Base-by-base conservation (phyloP, 192 early-diverging fungal genomes). In the Umbelopsis vinacea region DNA sequence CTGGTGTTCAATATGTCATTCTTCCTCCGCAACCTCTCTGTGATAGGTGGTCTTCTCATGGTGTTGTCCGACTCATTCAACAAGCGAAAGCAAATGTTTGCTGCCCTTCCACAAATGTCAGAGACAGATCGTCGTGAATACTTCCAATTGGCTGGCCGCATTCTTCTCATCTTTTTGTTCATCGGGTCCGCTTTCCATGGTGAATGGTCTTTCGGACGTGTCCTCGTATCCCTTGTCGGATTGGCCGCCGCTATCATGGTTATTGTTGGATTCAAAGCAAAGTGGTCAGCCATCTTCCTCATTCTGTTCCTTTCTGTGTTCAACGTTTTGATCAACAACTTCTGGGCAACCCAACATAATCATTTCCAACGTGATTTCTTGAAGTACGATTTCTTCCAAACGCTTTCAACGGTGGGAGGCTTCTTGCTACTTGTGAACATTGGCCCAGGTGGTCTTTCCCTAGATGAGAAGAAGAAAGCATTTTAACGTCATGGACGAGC, bases 331-430 rank as follows among this genome's bases (percentile, higher is more conserved):
- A 87, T 98, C 63, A 98, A 99, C 83, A 98, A 98, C 87, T 99
- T 93, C 88, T 98, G 96, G 96, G 87, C 91, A 89, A 67, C 72
- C 8, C 50, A 68, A 46, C 71, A 72, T 46, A 60, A 83, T 66
- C 91, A 92, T 53, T 88, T 89, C 4, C 92, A 94, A 73, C 84
- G 92, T 79, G 97, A 98, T 71, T 98, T 96, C 77, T 88, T 94
- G 70, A 95, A 98, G 78, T 98, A 98, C 79, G 96, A 98, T 83
- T 98, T 98, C 80, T 98, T 97, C 92, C 97, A 98, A 84, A 98
- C 94, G 2, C 86, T 98, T 91, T 72, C 70, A 24, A 73, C 70
- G 21, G 71, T 95, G 89, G 97, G 97, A 63, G 97, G 97, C 46
- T 94, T 98, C 78, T 84, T 98, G 43, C 82, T 98, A 53, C 87